phyloP scores from a whole-genome alignment of 106 monocot genomes.

The Dendrobium catenatum region DNA sequence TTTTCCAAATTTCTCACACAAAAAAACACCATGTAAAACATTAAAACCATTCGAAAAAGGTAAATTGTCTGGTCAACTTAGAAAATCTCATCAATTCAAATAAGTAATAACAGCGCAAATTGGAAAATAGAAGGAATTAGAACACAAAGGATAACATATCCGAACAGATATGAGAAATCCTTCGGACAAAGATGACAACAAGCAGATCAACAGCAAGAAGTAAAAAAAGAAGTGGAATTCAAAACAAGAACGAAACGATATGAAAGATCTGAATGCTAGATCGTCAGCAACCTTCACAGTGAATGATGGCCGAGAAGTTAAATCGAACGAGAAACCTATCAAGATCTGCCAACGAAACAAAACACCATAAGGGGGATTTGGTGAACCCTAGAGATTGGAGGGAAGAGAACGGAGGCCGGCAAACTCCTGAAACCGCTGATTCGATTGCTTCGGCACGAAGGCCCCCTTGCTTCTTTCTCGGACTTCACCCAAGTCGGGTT shows the following conservation, averaged over 20 bases:
- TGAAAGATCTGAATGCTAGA: background rate
- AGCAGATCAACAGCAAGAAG: background rate
- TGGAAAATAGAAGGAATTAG: background rate
- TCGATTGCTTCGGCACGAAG: constrained; percentile 16
- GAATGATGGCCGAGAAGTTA: background rate
- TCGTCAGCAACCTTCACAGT: background rate
- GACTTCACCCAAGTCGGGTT: background rate
- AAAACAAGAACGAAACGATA: background rate
- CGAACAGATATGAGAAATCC: background rate
- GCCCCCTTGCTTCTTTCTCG: background rate
- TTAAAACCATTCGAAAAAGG: background rate
- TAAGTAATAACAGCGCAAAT: background rate
- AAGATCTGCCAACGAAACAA: background rate
- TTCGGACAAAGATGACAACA: background rate
- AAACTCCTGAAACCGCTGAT: constrained; percentile 12
- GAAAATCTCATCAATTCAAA: background rate
- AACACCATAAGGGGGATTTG: background rate
- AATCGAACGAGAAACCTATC: background rate
- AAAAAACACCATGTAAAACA: background rate
- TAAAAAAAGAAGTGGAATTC: background rate
- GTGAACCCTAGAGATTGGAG: background rate
- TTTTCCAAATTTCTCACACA: background rate
- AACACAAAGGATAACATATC: background rate
- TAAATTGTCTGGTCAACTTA: background rate
- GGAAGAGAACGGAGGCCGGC: background rate